Evolutionary conservation across 23 red algal genomes (phyloP), one percentile per base, ranked within the genome.

Genomic region (Pyropia haitanensis): DNA sequence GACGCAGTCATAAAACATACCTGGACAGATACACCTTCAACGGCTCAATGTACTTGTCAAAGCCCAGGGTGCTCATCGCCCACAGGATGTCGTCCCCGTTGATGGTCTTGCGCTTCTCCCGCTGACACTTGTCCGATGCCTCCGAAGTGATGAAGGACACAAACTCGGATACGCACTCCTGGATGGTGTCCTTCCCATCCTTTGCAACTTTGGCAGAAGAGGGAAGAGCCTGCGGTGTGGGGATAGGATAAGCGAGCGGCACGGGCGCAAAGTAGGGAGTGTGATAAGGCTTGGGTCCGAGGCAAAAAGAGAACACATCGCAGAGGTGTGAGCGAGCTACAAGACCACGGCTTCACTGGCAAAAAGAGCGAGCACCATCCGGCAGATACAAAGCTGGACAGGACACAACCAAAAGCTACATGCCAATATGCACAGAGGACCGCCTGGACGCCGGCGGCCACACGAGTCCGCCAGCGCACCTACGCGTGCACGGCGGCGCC

Each of bases 111-210:
- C 91, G 78, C 39, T 88, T 89, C 69, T 96, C 91, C 19, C 91
- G 77, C 55, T 82, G 72, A 53, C 91, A 96, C 83, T 96, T 96
- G 67, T 96, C 91, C n/a, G 77, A 85, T 0, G 82, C 83, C 56
- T 96, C 91, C 17, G 91, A 96, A 22, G 91, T 96, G 61, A 96
- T 96, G 76, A 96, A 96, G 50, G 78, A 85, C 21, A 96, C 77
- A 82, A 96, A 96, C 65, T 96, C 91, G 64, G 75, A 83, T 12
- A 88, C 83, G 59, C 82, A 88, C 62, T 96, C 91, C 54, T 96
- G 91, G 8, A 96, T 84, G 33, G 83, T 88, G 50, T 96, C 91
- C 66, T 96, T 96, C 15, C 82, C 91, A 27, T 96, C 91, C 15
- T 88, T 88, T 2, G 91, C 83, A 14, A 96, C 74, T 66, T 96